These are phyloP conservation scores for Rhodotorula mucilaginosa DNA, from an alignment of 1,284 basidiomycete genomes.

Conservation along the genomic window DNA sequence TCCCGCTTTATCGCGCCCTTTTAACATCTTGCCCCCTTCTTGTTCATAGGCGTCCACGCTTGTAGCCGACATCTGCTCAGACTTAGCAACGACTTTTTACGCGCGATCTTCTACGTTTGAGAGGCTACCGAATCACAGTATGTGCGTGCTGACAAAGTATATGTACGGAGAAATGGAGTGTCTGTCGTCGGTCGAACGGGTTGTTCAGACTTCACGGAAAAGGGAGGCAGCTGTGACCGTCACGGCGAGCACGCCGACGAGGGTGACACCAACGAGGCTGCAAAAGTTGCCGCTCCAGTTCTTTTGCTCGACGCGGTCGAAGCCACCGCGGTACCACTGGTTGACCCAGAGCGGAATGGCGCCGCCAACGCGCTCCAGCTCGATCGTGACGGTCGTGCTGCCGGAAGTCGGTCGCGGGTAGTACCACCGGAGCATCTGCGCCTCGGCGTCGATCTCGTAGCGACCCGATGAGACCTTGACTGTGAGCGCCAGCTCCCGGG, in stretches of 20 bases:
- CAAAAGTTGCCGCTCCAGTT: slow-evolving; percentile 5
- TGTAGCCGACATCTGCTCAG: not conserved
- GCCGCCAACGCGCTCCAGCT: slow-evolving; percentile 29
- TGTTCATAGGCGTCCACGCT: not conserved
- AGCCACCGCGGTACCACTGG: slow-evolving; percentile 32
- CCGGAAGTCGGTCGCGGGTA: slow-evolving; percentile 62
- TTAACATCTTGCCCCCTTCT: not conserved
- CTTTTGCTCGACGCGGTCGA: slow-evolving; percentile 7
- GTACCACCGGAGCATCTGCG: slow-evolving; percentile 73
- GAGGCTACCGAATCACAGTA: too few species aligned
- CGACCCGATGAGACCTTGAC: slow-evolving; percentile 64
- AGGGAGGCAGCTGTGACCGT: not conserved
- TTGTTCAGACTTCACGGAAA: not conserved
- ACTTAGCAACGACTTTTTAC: not conserved
- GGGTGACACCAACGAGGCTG: slow-evolving; percentile 2
- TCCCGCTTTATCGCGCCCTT: not conserved
- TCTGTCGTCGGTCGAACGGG: not conserved
- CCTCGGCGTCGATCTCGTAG: slow-evolving; percentile 62
- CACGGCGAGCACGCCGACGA: slow-evolving; percentile 8
- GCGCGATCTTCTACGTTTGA: not conserved
- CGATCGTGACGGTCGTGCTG: slow-evolving; percentile 42
- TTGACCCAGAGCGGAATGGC: slow-evolving; percentile 37
- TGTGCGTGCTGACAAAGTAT: not conserved
- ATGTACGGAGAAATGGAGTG: not conserved
- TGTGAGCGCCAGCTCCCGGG: slow-evolving; percentile 49